Evolutionary conservation across 495 filamentous ascomycete genomes (phyloP).

Genomic region (Penicillium mononematosum): DNA sequence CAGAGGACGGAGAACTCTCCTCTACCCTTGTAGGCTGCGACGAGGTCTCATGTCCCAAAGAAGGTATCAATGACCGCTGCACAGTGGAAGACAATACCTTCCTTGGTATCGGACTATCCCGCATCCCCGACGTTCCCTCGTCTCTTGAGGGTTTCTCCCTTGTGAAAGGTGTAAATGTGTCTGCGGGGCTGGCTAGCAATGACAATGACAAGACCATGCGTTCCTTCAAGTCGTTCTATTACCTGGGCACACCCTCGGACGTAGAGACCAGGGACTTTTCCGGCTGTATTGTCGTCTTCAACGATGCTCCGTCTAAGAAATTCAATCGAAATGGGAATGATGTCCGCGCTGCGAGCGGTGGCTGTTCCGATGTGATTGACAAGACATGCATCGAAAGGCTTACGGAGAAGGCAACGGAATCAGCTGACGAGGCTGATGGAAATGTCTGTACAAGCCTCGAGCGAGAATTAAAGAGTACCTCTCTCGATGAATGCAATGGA

Average conservation of each 20-base stretch:
- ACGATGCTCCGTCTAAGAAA: neutral
- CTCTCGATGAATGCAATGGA: neutral
- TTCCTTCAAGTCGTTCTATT: neutral
- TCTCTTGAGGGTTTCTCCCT: slow-evolving; percentile 17
- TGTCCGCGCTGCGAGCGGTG: slow-evolving; percentile 10
- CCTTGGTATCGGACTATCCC: slow-evolving; percentile 17
- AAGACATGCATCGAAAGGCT: neutral
- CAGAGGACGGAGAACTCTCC: neutral
- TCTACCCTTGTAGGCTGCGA: slow-evolving; percentile 18
- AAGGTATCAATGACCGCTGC: slow-evolving; percentile 11
- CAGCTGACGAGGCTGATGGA: neutral
- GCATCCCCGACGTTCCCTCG: slow-evolving; percentile 8
- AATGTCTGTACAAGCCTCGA: neutral
- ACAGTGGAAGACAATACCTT: slow-evolving; percentile 15
- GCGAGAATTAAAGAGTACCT: neutral
- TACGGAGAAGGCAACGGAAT: slow-evolving; percentile 1
- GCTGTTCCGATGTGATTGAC: slow-evolving; percentile 21
- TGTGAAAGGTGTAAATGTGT: slow-evolving; percentile 21
- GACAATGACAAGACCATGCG: neutral
- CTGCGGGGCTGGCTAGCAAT: neutral
- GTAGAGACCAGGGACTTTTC: neutral
- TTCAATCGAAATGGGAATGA: neutral
- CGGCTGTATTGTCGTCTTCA: neutral
- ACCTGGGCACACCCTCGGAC: neutral
- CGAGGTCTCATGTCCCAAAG: slow-evolving; percentile 17